Evolutionary conservation across 2,329 filamentous ascomycete genomes (phyloP).

Genomic region (Penicillium sclerotiorum): DNA sequence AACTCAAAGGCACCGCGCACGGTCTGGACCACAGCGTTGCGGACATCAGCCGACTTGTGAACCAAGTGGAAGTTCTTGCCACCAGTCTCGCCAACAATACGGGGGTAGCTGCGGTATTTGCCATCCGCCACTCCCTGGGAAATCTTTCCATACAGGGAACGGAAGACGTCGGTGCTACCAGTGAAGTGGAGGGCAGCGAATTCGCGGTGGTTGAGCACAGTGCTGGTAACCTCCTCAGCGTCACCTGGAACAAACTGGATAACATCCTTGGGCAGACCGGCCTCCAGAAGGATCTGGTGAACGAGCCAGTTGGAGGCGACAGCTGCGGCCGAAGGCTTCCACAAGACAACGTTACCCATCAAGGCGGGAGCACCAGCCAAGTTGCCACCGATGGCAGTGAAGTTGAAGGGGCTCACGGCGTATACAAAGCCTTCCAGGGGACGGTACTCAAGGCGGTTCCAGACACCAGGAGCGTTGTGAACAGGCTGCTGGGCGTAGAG

Average conservation of each 20-base stretch:
- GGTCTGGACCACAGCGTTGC: slow-evolving; percentile 79
- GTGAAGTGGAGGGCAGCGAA: slow-evolving; percentile 96
- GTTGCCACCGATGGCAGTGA: slow-evolving; percentile 92
- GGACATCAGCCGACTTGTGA: slow-evolving; percentile 74
- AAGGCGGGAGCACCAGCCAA: slow-evolving; percentile 79
- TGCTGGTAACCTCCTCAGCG: slow-evolving; percentile 78
- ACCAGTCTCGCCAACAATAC: slow-evolving; percentile 87
- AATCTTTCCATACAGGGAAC: slow-evolving; percentile 83
- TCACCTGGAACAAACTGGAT: slow-evolving; percentile 94
- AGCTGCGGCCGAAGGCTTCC: slow-evolving; percentile 91
- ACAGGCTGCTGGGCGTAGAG: slow-evolving; percentile 84
- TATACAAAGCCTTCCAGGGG: slow-evolving; percentile 95
- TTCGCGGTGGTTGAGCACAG: slow-evolving; percentile 73
- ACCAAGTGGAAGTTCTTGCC: slow-evolving; percentile 93
- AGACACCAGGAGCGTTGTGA: slow-evolving; percentile 80
- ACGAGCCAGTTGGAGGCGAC: slow-evolving; percentile 90
- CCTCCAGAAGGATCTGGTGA: slow-evolving; percentile 87
- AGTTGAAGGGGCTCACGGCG: slow-evolving; percentile 93
- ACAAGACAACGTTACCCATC: slow-evolving; percentile 91
- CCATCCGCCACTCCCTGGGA: slow-evolving; percentile 78
- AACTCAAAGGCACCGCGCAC: slow-evolving; percentile 87
- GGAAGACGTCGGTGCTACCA: slow-evolving; percentile 89
- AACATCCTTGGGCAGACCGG: slow-evolving; percentile 83
- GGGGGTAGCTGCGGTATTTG: slow-evolving; percentile 81
- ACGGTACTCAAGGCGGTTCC: slow-evolving; percentile 89